Evolutionary conservation across 345 rosid genomes (phyloP), one percentile per base, ranked within the genome.

Genomic region (Eucalyptus victrix): DNA sequence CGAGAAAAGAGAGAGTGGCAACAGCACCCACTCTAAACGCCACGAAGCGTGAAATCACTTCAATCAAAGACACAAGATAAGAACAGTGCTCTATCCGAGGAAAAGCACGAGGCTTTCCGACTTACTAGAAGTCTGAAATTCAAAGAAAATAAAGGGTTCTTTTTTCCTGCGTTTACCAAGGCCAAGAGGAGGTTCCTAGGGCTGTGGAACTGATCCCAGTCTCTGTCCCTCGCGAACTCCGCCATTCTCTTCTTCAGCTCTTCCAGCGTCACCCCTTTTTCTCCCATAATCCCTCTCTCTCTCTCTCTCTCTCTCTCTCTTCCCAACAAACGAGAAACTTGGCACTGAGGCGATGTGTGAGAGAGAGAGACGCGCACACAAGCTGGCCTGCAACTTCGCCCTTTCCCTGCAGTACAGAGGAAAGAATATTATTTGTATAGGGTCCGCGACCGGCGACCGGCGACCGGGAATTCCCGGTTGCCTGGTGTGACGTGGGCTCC

Each of bases 111-210:
- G 47, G 12, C 85, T 37, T 76, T 76, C 13, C 15, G 85, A 21
- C 13, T 6, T 28, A 40, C 85, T 6, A 40, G 13, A 23, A 42
- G 30, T 53, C 42, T 40, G 16, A 40, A 40, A 40, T 76, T 76
- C 85, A 76, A 23, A 23, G 47, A 21, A 76, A 40, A 62, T 24
- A 56, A 42, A 40, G 85, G 85, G 47, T 76, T 76, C 9, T 40
- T 40, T 37, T 21, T 76, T 40, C 85, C 30, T 76, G 42, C 9
- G 81, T 30, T 24, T 96, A 97, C 99, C 97, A 97, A 88, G 49
- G 98, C 98, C 87, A 97, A 89, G 65, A 97, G 98, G 65, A 97
- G 97, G 88, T 97, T 97, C 87, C 99, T 94, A 18, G 99, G 99
- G 93, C 97, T 97, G 72, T 97, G 99, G 91, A 91, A 97, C 91